Conservation (phyloP, 176 grass and related monocot genomes). For the Areca catechu region DNA sequence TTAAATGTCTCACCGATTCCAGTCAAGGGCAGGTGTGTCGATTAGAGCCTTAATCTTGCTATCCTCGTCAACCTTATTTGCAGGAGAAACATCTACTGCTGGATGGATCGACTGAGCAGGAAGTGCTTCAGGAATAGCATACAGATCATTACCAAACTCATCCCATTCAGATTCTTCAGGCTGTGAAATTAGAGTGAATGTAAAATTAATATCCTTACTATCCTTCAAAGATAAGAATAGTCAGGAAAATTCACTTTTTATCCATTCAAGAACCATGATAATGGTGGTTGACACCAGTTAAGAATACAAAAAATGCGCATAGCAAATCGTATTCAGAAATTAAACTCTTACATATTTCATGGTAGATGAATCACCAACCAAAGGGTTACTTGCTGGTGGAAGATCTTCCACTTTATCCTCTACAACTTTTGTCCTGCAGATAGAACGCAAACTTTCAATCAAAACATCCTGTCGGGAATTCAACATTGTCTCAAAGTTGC, state of each 20-base stretch:
- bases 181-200: slow-evolving; percentile 3
- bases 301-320: no score
- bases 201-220: neutral
- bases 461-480: neutral
- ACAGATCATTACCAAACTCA: slow-evolving; percentile 12
- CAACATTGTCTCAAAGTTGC: neutral
- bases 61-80: slow-evolving; percentile 12
- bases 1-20: neutral
- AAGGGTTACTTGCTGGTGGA: slow-evolving; percentile 16
- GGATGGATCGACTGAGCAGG: neutral
- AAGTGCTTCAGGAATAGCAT: neutral
- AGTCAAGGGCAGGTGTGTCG: slow-evolving; percentile 18
- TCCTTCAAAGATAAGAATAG: neutral
- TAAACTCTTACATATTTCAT: slow-evolving; percentile 21
- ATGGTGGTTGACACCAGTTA: no score
- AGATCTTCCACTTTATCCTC: slow-evolving; percentile 21
- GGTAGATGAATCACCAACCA: slow-evolving; percentile 25
- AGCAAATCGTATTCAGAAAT: no score
- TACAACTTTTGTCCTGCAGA: slow-evolving; percentile 33
- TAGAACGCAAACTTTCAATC: slow-evolving; percentile 18
- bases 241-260: no score
- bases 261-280: no score
- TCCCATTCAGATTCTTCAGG: slow-evolving; percentile 7
- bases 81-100: no score
- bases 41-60: slow-evolving; percentile 14